Evolutionary conservation across 768 basidiomycete species (phyloP), one percentile per base, ranked within the genome.

Genomic region (Dioszegia hungarica): DNA sequence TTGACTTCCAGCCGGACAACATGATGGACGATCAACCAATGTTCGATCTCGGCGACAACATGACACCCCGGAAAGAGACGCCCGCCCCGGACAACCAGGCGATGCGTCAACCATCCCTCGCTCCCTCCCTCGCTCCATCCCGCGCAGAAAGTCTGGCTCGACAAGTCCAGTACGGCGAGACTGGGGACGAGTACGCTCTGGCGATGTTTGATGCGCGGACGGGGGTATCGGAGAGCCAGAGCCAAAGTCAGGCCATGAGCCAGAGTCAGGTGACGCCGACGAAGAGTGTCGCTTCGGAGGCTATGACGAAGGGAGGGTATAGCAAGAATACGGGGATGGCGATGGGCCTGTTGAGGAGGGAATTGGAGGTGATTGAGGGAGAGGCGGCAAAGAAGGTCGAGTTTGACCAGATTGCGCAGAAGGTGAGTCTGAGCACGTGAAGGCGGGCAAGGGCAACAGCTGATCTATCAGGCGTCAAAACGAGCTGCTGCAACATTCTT

Each of bases 401-500:
- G 68, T 97, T 97, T 79, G 82, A 82, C 15, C 38, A 57, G 33
- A 28, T 74, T 14, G 61, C 70, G 2, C 50, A 63, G 12, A 68
- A 68, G 62, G 72, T 71, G 57, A 59, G 72, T 60, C 43, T 15
- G 17, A 11, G 4, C 33, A 15, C 38, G 45, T n/a, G 17, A 43
- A 37, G 17, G 2, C 10, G 15, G 44, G 24, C 14, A 24, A n/a
- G 45, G 19, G 20, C 39, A 40, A 15, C 34, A 15, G 31, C 49
- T 58, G 64, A 59, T 10, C 17, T 37, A 11, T 41, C 37, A 93
- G 89, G 87, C 91, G 12, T 88, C 90, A 10, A 86, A 89, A 44
- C 85, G 90, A 38, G 95, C 92, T 12, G 91, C 94, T 1, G 85
- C 94, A 1, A 86, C 90, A 1, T 97, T 99, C 80, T 99, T 99